These are phyloP conservation scores for Alternaria metachromatica DNA, from an alignment of 2,329 filamentous ascomycete genomes.

Conservation along the genomic window DNA sequence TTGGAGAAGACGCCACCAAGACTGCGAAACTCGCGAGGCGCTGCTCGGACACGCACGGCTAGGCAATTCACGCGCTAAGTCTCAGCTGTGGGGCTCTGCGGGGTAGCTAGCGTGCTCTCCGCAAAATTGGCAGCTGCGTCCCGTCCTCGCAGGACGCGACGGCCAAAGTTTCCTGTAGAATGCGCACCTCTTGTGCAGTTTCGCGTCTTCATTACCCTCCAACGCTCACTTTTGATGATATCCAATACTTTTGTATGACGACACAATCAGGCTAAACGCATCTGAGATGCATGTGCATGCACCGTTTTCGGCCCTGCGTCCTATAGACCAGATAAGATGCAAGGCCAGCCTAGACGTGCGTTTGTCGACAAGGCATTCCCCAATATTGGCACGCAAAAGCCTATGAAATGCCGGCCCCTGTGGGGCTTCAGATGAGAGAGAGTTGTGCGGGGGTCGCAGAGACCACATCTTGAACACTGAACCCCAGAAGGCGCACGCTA, in stretches of 20 bases:
- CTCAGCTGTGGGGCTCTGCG: conserved; percentile 12
- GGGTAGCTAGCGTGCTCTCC: conserved; percentile 4
- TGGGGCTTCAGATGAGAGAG: conserved; percentile 18
- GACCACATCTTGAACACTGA: conserved; percentile 10
- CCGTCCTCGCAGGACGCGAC: not conserved
- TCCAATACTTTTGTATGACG: not conserved
- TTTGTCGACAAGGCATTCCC: conserved; percentile 9
- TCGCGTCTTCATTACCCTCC: not conserved
- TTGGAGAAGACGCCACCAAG: conserved; percentile 17
- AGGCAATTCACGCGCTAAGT: not conserved
- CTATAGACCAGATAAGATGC: not conserved
- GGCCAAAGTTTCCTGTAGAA: not conserved
- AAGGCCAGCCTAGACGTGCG: conserved; percentile 2
- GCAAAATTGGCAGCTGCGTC: conserved; percentile 2
- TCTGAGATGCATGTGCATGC: not conserved
- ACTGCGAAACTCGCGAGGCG: not conserved
- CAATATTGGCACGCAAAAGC: conserved; percentile 11
- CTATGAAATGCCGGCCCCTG: conserved; percentile 12
- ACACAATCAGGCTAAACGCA: conserved; percentile 2
- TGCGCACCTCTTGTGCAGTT: not conserved
- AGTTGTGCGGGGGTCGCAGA: conserved; percentile 18
- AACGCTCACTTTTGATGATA: not conserved
- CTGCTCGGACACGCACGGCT: not conserved
- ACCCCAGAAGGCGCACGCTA: conserved; percentile 9
- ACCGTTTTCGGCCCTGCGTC: conserved; percentile 1